Evolutionary conservation across 306 rosid genomes (phyloP).

Genomic region (Malus sieversii): DNA sequence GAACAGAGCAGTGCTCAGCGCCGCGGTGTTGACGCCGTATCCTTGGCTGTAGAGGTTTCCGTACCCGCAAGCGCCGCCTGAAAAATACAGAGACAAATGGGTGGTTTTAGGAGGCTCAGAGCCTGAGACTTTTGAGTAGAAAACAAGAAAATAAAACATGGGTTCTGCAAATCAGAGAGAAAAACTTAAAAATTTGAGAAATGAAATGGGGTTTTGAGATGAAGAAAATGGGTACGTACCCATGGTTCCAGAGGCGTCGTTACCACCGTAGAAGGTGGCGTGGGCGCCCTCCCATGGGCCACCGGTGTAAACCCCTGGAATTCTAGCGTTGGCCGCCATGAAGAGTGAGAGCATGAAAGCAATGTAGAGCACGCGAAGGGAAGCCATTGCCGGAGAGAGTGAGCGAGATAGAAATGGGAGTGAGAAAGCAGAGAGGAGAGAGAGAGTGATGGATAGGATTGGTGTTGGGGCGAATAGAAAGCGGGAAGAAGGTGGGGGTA

Average conservation of each 20-base stretch:
- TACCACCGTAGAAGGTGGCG: conserved; percentile 97
- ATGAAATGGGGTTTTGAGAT: not conserved
- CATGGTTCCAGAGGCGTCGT: conserved; percentile 98
- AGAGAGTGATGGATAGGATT: not conserved
- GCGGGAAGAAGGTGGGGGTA: conserved; percentile 48
- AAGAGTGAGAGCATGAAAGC: conserved; percentile 38
- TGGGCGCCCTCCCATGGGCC: conserved; percentile 81
- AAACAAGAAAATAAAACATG: not conserved
- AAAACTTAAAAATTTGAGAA: not conserved
- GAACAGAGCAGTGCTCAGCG: conserved; percentile 88
- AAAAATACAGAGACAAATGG: not conserved
- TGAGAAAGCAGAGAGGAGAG: not conserved
- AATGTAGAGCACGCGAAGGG: conserved; percentile 35
- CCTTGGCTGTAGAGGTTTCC: conserved; percentile 97
- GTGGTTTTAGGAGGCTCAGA: not conserved
- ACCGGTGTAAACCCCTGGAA: conserved; percentile 68
- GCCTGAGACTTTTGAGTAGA: not conserved
- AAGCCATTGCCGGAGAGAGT: conserved; percentile 42
- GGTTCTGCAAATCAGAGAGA: not conserved
- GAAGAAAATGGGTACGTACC: conserved; percentile 28
- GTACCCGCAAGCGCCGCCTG: conserved; percentile 95
- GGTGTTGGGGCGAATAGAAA: conserved; percentile 29
- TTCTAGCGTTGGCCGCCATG: conserved; percentile 39
- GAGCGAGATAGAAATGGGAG: not conserved
- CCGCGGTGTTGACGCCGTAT: conserved; percentile 86